Evolutionary conservation across 306 rosid genomes (phyloP).

Genomic region (Inga laurina): DNA sequence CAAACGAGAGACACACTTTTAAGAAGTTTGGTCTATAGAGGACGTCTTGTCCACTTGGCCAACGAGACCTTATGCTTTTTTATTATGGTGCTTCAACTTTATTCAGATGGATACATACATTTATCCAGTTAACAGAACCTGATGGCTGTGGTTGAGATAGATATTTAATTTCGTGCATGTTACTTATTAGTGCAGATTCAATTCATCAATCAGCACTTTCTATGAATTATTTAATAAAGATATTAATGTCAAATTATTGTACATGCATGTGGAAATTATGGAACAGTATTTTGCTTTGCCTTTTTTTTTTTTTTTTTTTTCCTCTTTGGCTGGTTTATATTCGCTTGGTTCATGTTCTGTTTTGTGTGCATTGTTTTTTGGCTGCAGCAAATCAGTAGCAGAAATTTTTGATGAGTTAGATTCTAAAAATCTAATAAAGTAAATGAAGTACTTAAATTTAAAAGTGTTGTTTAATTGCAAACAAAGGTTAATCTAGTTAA

Average conservation of each 20-base stretch:
- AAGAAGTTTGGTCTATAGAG: neutral
- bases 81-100: neutral
- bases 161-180: neutral
- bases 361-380: neutral
- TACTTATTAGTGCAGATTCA: neutral
- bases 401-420: neutral
- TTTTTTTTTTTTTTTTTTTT: neutral
- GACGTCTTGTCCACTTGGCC: conserved; percentile 1
- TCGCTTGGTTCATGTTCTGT: neutral
- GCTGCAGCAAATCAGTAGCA: neutral
- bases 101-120: neutral
- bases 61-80: neutral
- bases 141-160: neutral
- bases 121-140: neutral
- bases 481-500: too few species aligned
- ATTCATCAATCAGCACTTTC: neutral
- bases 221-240: neutral
- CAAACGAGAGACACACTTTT: neutral
- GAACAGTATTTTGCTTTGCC: neutral
- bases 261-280: neutral
- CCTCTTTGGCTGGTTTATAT: neutral
- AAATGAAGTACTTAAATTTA: neutral
- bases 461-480: too few species aligned
- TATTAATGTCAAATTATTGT: neutral
- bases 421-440: neutral